Evolutionary conservation across 306 rosid species (phyloP).

Genomic region (Begonia fuchsioides): DNA sequence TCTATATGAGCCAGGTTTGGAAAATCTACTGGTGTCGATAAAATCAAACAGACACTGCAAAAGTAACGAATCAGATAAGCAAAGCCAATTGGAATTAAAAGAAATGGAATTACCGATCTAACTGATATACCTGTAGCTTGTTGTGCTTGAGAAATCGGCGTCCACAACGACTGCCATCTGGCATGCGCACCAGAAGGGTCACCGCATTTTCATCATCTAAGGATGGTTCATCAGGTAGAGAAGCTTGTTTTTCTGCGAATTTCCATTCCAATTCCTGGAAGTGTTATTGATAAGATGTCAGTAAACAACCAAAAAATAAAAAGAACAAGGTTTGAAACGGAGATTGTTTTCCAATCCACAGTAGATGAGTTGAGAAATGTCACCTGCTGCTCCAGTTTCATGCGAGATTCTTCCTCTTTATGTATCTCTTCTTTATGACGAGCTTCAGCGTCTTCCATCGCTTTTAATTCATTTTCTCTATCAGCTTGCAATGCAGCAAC

Average conservation of each 20-base stretch:
- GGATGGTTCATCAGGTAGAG: not conserved
- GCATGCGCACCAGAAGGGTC: not conserved
- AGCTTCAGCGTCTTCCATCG: conserved; percentile 67
- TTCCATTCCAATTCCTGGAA: too few relatives aligned
- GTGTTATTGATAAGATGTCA: too few relatives aligned
- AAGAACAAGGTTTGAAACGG: too few relatives aligned
- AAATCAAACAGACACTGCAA: not conserved
- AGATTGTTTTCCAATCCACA: not conserved
- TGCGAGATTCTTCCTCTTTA: conserved; percentile 63
- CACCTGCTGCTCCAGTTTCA: conserved; percentile 72
- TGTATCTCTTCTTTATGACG: conserved; percentile 62
- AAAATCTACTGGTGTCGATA: not conserved
- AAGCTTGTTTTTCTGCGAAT: not conserved
- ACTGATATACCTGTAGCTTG: not conserved
- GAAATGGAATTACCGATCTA: not conserved
- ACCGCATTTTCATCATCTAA: not conserved
- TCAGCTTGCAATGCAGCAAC: conserved; percentile 84
- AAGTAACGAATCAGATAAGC: not conserved
- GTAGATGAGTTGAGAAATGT: not conserved
- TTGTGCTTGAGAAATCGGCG: not conserved
- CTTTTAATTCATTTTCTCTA: conserved; percentile 73
- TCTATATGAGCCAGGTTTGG: not conserved
- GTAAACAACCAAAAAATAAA: too few relatives aligned
- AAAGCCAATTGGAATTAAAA: not conserved
- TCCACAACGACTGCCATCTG: not conserved